Evolutionary conservation across 2,329 filamentous ascomycete genomes (phyloP).

Genomic region (Sclerotinia borealis): DNA sequence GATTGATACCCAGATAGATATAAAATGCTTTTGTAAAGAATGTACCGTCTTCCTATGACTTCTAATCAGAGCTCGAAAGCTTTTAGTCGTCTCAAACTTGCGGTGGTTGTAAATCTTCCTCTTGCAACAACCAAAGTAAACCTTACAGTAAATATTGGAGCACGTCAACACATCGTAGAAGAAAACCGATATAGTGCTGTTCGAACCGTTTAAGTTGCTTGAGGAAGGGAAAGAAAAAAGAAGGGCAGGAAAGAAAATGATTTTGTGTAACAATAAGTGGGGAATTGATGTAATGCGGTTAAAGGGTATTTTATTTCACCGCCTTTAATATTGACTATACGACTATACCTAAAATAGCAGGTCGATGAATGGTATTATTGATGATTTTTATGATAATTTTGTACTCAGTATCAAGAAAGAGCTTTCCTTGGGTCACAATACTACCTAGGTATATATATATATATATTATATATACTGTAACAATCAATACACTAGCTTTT

Average conservation of each 20-base stretch:
- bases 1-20: not conserved
- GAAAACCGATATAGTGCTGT: constrained; percentile 26
- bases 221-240: constrained; percentile 10
- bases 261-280: not conserved
- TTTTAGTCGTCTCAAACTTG: constrained; percentile 35
- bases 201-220: constrained; percentile 30
- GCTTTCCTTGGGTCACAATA: no score
- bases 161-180: constrained; percentile 28
- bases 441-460: no score
- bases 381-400: no score
- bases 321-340: not conserved
- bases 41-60: constrained; percentile 34
- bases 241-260: not conserved
- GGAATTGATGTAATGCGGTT: not conserved
- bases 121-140: constrained; percentile 30
- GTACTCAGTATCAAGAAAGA: no score
- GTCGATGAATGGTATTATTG: no score
- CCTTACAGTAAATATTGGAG: constrained; percentile 18
- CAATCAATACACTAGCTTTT: not conserved
- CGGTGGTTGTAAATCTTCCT: constrained; percentile 26
- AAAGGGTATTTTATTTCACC: not conserved
- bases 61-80: constrained; percentile 31
- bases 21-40: not conserved
- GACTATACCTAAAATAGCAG: not conserved
- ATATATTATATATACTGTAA: no score